phyloP scores from a whole-genome alignment of 352 stramenopile genomes.

The Phytopythium vexans region DNA sequence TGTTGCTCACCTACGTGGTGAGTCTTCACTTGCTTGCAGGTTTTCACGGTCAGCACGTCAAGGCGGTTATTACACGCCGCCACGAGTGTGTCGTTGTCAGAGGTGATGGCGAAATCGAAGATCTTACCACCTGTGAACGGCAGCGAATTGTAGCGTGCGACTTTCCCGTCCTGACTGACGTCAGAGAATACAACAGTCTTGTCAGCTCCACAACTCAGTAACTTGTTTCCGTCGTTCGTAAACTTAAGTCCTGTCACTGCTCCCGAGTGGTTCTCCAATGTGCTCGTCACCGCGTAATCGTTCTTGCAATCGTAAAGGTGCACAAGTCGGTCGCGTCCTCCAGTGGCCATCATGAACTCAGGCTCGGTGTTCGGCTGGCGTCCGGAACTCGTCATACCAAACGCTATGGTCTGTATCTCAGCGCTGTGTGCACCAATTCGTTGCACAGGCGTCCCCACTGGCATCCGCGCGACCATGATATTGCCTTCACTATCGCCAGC shows the following conservation, averaged over 20 bases:
- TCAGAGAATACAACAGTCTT: slow-evolving; percentile 68
- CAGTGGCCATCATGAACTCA: slow-evolving; percentile 57
- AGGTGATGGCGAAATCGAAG: slow-evolving; percentile 70
- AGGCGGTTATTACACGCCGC: slow-evolving; percentile 80
- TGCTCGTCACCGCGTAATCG: slow-evolving; percentile 29
- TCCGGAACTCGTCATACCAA: slow-evolving; percentile 18
- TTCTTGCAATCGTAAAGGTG: slow-evolving; percentile 74
- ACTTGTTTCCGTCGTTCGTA: slow-evolving; percentile 56
- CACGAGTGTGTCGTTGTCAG: slow-evolving; percentile 64
- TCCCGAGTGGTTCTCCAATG: slow-evolving; percentile 76
- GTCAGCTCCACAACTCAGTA: slow-evolving; percentile 70
- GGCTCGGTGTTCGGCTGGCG: neutral
- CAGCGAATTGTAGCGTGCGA: slow-evolving; percentile 45
- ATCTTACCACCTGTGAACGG: slow-evolving; percentile 64
- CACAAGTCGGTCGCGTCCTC: slow-evolving; percentile 74
- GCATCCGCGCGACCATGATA: slow-evolving; percentile 50
- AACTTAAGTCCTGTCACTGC: slow-evolving; percentile 68
- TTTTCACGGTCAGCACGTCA: slow-evolving; percentile 61
- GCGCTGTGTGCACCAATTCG: slow-evolving; percentile 59
- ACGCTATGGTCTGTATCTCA: slow-evolving; percentile 72
- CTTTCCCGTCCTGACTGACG: slow-evolving; percentile 32
- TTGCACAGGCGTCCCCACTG: slow-evolving; percentile 19
- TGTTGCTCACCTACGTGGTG: slow-evolving; percentile 76
- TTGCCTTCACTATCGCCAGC: slow-evolving; percentile 71
- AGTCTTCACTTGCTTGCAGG: slow-evolving; percentile 53